These are phyloP conservation scores for Saccharomycopsis oosterbeekiorum DNA, from an alignment of 805 yeast genomes.

Conservation along the genomic window DNA sequence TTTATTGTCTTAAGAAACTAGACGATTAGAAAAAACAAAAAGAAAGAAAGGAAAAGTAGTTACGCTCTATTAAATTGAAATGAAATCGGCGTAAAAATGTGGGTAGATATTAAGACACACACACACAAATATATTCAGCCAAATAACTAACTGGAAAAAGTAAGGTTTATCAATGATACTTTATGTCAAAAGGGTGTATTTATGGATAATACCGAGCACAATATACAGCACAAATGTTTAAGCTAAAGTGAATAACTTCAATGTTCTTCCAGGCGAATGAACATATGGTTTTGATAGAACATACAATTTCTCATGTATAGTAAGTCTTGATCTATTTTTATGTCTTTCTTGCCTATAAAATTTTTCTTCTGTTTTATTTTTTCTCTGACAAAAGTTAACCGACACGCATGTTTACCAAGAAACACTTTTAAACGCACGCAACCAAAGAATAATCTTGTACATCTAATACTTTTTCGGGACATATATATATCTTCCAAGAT, in stretches of 20 bases:
- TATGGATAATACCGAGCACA: not conserved
- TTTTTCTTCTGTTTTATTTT: not conserved
- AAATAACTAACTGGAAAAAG: not conserved
- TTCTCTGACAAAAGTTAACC: not conserved
- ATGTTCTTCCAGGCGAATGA: too few relatives aligned
- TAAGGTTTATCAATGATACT: not conserved
- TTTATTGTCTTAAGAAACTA: too few relatives aligned
- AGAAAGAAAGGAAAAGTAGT: too few relatives aligned
- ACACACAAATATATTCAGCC: not conserved
- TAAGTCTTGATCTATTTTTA: slow-evolving; percentile 1
- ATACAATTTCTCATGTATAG: not conserved
- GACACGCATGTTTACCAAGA: not conserved
- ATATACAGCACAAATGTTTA: not conserved
- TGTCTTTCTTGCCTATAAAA: not conserved
- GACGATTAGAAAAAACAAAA: too few relatives aligned
- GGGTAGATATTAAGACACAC: not conserved
- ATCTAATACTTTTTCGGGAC: not conserved
- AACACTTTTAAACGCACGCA: not conserved
- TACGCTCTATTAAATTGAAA: too few relatives aligned
- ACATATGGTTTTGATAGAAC: not conserved
- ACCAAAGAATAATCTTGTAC: not conserved
- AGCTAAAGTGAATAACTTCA: too few relatives aligned
- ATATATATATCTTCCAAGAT: not conserved
- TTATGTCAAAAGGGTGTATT: not conserved
- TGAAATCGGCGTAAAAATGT: not conserved